Evolutionary conservation across 164 flowering plant species (phyloP).

Genomic region (Magnolia officinalis): DNA sequence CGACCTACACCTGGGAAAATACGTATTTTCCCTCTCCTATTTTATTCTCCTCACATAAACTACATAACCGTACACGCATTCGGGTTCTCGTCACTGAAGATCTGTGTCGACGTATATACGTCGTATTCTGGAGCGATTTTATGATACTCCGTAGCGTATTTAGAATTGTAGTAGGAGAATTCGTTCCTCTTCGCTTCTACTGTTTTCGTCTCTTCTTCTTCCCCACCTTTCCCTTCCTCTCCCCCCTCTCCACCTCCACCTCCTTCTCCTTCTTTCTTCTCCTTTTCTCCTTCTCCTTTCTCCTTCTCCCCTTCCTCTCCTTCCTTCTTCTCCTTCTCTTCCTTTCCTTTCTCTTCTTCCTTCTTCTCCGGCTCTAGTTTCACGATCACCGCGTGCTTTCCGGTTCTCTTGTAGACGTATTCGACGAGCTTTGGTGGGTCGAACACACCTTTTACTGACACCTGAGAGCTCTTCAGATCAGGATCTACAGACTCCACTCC

Average conservation of each 20-base stretch:
- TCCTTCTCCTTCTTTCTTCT: constrained; percentile 10
- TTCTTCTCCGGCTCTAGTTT: constrained; percentile 59
- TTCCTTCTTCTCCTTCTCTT: constrained; percentile 25
- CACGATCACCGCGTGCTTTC: constrained; percentile 64
- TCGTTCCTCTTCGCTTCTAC: constrained; percentile 9
- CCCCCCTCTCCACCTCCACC: constrained; percentile 23
- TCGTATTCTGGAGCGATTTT: no score
- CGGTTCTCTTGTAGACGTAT: constrained; percentile 70
- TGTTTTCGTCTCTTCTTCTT: constrained; percentile 4
- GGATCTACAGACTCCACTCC: constrained; percentile 76
- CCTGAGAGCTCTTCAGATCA: constrained; percentile 71
- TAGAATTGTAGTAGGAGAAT: not conserved
- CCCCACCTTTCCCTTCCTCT: constrained; percentile 5
- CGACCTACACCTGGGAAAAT: no score
- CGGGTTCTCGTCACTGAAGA: constrained; percentile 22
- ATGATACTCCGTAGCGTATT: constrained; percentile 9
- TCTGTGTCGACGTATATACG: constrained; percentile 15
- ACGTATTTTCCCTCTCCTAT: not conserved
- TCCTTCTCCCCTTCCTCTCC: constrained; percentile 26
- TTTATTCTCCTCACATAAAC: not conserved
- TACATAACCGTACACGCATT: constrained; percentile 19
- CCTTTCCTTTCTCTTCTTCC: constrained; percentile 24
- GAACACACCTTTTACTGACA: constrained; percentile 69
- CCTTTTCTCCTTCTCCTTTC: constrained; percentile 17
- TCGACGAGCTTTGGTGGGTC: constrained; percentile 63